Conservation (phyloP, 2,329 filamentous ascomycete genomes). For the Stagonosporopsis rhizophila region DNA sequence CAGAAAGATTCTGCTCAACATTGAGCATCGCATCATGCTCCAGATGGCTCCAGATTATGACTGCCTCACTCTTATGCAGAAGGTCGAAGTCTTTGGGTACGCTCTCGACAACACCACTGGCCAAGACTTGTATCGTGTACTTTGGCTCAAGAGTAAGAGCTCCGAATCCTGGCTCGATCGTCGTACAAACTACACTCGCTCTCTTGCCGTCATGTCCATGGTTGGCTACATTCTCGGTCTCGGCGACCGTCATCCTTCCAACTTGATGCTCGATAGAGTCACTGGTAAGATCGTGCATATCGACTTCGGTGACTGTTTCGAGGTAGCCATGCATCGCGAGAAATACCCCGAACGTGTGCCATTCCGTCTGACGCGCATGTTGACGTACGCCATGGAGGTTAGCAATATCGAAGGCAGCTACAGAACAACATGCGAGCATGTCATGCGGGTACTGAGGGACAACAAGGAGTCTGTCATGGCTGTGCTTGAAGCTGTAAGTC, state of each 20-base stretch:
- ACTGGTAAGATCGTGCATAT: slow-evolving; percentile 98
- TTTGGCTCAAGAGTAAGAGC: slow-evolving; percentile 99
- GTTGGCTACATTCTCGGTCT: slow-evolving; percentile 99
- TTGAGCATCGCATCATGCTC: slow-evolving; percentile 99
- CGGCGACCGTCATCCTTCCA: slow-evolving; percentile 95
- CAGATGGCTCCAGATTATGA: slow-evolving; percentile 99
- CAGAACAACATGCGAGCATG: slow-evolving; percentile 96
- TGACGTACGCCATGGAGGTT: slow-evolving; percentile 99
- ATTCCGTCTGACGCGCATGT: slow-evolving; percentile 97
- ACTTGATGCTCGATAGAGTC: slow-evolving; percentile 94
- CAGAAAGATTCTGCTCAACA: slow-evolving; percentile 96
- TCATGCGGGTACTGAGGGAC: slow-evolving; percentile 94
- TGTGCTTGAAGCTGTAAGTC: slow-evolving; percentile 93
- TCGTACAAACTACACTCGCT: slow-evolving; percentile 98
- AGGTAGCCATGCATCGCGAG: slow-evolving; percentile 98
- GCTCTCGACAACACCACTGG: slow-evolving; percentile 98
- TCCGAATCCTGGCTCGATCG: slow-evolving; percentile 97
- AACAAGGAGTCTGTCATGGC: slow-evolving; percentile 99
- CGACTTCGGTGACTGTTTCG: slow-evolving; percentile 99
- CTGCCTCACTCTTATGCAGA: slow-evolving; percentile 98
- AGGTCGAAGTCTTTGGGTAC: slow-evolving; percentile 99
- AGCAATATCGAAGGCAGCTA: slow-evolving; percentile 99
- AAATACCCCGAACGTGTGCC: slow-evolving; percentile 98
- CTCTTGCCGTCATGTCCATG: slow-evolving; percentile 99
- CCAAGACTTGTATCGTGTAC: slow-evolving; percentile 94